Conservation (phyloP, 768 basidiomycete species). For the Lactarius vividus region DNA sequence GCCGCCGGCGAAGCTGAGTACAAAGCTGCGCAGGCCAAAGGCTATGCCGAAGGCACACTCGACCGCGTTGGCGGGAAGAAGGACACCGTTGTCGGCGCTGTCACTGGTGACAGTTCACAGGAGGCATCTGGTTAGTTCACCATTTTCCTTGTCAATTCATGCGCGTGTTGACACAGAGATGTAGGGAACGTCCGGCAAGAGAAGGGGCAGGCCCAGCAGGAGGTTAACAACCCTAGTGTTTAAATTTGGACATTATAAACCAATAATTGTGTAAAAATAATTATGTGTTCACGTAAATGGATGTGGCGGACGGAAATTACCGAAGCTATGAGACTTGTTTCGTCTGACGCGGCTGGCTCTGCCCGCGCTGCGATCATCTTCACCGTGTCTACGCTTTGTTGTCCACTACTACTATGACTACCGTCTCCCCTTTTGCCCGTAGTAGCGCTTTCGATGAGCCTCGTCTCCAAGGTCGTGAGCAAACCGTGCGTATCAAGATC, state of each 20-base stretch:
- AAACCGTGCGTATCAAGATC: constrained; percentile 36
- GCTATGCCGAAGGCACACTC: constrained; percentile 46
- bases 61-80: constrained; percentile 51
- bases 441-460: constrained; percentile 41
- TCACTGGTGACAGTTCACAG: constrained; percentile 55
- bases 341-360: background rate
- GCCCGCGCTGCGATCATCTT: background rate
- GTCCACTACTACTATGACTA: constrained; percentile 33
- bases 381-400: background rate
- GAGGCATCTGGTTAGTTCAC: constrained; percentile 43
- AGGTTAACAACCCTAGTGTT: constrained; percentile 39
- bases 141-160: background rate
- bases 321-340: background rate
- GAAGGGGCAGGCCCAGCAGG: constrained; percentile 54
- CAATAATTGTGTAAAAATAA: background rate
- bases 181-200: constrained; percentile 53
- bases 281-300: background rate
- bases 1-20: constrained; percentile 46
- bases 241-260: background rate
- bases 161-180: background rate
- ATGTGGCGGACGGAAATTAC: background rate
- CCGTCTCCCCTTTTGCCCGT: constrained; percentile 44
- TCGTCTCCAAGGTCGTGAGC: constrained; percentile 38
- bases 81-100: constrained; percentile 52
- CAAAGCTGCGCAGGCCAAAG: constrained; percentile 47